Base-by-base conservation (phyloP, 768 basidiomycete genomes). In the Brasilioporus rufonigricans region DNA sequence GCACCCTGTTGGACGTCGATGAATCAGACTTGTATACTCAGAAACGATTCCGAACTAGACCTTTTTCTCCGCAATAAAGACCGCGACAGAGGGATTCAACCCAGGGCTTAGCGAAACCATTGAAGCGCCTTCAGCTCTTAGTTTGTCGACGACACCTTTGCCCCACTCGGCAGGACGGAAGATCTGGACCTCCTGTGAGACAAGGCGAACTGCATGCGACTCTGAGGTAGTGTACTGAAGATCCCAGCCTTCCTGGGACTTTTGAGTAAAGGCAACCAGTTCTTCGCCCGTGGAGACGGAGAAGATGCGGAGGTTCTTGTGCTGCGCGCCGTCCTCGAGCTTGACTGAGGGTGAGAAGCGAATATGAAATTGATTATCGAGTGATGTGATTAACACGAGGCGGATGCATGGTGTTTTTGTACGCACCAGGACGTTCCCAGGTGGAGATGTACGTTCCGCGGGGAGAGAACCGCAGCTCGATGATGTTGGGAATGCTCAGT, bases 61-160 rank as follows among this genome's bases (percentile, higher is more conserved):
- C 80, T 97, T 97, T 79, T 93, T 93, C 80, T 98, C 96, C 0
- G 85, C 89, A 36, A 95, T 78, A 68, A 98, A 99, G 12, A 96
- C 81, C 5, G 95, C 96, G n/a, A 99, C 70, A 9, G 84, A 87
- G 7, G 92, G 89, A 71, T 93, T 92, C 64, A 87, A 73, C 9
- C 93, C 93, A 10, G 91, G 91, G 62, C 91, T 91, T 57, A 95
- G 75, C 4, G 83, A 77, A 43, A 92, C 77, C 62, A 77, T 82
- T 1, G 87, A 84, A n/a, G 91, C 84, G 21, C 90, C 89, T 64
- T 96, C 93, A 19, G 92, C 82, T 64, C 78, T 86, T 54, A 95
- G 77, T 71, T 89, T 94, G 66, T 91, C 90, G 48, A 84, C 80
- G 52, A 94, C 77, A 8, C 90, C 90, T 68, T 85, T 87, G 11